Percentiles rank a stretch among this genome's conserved stretches.
Evolutionary conservation across 192 early-diverging fungal genomes (phyloP).

Genomic region (Mortierella claussenii): DNA sequence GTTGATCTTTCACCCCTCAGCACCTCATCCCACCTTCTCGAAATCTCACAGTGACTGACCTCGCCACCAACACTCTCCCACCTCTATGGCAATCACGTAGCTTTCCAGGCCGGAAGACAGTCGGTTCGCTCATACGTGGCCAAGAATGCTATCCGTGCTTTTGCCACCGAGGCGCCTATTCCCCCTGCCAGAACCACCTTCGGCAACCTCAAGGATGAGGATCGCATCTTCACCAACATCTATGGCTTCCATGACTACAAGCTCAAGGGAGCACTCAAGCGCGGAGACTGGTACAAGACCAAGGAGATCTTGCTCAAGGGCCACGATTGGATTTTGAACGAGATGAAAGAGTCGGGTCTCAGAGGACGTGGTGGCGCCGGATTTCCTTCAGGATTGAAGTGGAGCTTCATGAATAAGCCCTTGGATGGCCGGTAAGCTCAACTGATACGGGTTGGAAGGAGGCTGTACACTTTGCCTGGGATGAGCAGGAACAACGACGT

Average conservation of each 20-base stretch:
- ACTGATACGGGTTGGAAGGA: neutral
- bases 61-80: too few species aligned
- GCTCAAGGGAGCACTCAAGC: conserved; percentile 90
- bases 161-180: conserved; percentile 44
- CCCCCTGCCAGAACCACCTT: conserved; percentile 61
- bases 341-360: conserved; percentile 95
- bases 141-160: conserved; percentile 40
- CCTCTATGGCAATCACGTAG: conserved; percentile 5
- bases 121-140: conserved; percentile 49
- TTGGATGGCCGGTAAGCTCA: conserved; percentile 71
- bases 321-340: conserved; percentile 96
- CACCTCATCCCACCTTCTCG: neutral
- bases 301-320: conserved; percentile 98
- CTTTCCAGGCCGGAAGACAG: conserved; percentile 32
- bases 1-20: too few species aligned
- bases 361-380: conserved; percentile 97
- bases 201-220: conserved; percentile 85
- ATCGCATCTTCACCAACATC: conserved; percentile 98
- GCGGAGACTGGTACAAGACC: conserved; percentile 99
- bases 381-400: conserved; percentile 97
- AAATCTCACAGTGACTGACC: neutral
- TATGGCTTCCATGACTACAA: conserved; percentile 93
- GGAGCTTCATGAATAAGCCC: conserved; percentile 99
- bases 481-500: too few species aligned
- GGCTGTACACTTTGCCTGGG: neutral